Base-by-base conservation (phyloP, 148 eudicot genomes). In the Rhododendron ferrugineum region DNA sequence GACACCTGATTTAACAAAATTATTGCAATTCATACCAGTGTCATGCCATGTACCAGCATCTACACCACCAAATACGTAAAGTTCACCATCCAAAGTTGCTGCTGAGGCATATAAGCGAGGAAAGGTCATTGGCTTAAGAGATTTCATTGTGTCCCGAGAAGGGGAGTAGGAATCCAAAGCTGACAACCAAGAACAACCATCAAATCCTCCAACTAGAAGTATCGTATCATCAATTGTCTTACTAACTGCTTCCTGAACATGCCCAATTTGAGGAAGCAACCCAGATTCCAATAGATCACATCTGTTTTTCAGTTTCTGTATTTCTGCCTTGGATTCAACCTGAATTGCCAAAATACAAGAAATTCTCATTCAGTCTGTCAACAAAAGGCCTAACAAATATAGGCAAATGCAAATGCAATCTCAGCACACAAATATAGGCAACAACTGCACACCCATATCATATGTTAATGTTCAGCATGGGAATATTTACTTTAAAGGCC, bases 31-130 rank as follows among this genome's bases (percentile, higher is more conserved):
- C 10, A 58, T 89, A 94, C 97, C 97, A 89, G 94, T 92, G 84
- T 93, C 90, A 89, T 86, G 87, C 93, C 97, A 95, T 16, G 80
- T 70, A 28, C 79, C 74, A 84, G 88, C 90, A 87, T 86, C 85
- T 44, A 81, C 85, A 86, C 98, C 97, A 66, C 97, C 97, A 89
- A 95, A 76, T 82, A 92, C 80, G 84, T 86, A 94, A 30, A 95
- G 84, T 80, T 88, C 89, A 85, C 82, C 91, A 79, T 92, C 84
- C 37, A 87, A 85, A 82, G 82, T 89, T 78, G 92, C 92, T 42
- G 91, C 88, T 26, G 98, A 86, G 42, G 92, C 81, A 85, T 89
- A 89, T 83, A 92, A 78, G 47, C 92, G 90, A 10, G 84, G 49
- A 88, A 86, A 88, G 44, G 78, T 87, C 98, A 94, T 93, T 26